Evolutionary conservation across 2,329 filamentous ascomycete species (phyloP).

Genomic region (Diaporthe sp.): DNA sequence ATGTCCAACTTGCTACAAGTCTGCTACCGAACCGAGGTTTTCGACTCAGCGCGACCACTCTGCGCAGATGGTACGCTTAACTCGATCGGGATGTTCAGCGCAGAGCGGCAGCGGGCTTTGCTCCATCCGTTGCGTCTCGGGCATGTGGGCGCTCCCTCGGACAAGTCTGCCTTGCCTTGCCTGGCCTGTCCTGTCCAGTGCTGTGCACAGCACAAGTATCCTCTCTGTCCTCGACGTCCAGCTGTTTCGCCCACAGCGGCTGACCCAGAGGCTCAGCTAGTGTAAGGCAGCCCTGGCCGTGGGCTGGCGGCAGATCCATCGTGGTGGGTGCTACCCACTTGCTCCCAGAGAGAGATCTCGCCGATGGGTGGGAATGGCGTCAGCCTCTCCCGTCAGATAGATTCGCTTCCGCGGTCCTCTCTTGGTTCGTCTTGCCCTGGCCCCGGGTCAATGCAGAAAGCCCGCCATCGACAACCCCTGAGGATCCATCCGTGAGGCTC

Average conservation of each 20-base stretch:
- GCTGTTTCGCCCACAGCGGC: background rate
- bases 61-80: background rate
- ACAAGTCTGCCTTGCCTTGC: background rate
- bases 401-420: slow-evolving; percentile 11
- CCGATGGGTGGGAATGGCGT: slow-evolving; percentile 31
- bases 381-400: slow-evolving; percentile 31
- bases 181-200: background rate
- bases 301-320: background rate
- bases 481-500: slow-evolving; percentile 38
- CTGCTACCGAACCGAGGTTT: slow-evolving; percentile 34
- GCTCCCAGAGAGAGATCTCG: slow-evolving; percentile 8
- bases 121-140: slow-evolving; percentile 15
- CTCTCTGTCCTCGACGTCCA: slow-evolving; percentile 1
- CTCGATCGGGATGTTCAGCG: slow-evolving; percentile 1
- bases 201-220: background rate
- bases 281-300: background rate
- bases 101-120: background rate
- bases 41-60: slow-evolving; percentile 17
- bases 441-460: slow-evolving; percentile 21
- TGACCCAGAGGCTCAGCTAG: slow-evolving; percentile 1
- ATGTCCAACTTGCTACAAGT: slow-evolving; percentile 29
- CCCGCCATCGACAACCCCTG: slow-evolving; percentile 38
- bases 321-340: slow-evolving; percentile 18
- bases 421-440: slow-evolving; percentile 24
- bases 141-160: background rate